Evolutionary conservation across 2,329 filamentous ascomycete genomes (phyloP).

Genomic region (Microcyclospora tardicrescens): DNA sequence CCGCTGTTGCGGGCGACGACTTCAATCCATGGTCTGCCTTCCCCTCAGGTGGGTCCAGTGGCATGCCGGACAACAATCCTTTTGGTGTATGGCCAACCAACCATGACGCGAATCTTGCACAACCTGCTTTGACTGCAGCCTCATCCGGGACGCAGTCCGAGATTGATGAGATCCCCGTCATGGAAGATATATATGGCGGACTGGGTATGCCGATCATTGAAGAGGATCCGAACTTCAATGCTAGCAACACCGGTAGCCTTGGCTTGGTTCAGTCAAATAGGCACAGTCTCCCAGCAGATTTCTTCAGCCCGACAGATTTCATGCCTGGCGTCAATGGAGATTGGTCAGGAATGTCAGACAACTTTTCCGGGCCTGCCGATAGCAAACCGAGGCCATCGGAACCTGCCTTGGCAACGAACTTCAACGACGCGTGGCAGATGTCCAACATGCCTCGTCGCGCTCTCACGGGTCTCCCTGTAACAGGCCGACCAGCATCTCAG

Average conservation of each 20-base stretch:
- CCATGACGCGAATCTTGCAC: conserved; percentile 13
- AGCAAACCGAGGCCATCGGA: conserved; percentile 7
- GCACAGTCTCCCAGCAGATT: conserved; percentile 20
- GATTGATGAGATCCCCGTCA: conserved; percentile 23
- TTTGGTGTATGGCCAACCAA: conserved; percentile 21
- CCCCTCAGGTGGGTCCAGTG: conserved; percentile 14
- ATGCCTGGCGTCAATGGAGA: background rate
- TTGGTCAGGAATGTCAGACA: conserved; percentile 10
- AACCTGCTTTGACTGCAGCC: conserved; percentile 26
- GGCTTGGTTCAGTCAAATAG: conserved; percentile 14
- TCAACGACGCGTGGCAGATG: conserved; percentile 11
- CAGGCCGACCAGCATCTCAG: conserved; percentile 15
- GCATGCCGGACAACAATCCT: conserved; percentile 20
- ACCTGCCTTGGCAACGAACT: background rate
- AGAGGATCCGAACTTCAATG: conserved; percentile 13
- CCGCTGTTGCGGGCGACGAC: conserved; percentile 13
- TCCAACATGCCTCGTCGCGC: conserved; percentile 8
- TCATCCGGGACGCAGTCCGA: conserved; percentile 27
- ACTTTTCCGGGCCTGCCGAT: conserved; percentile 4
- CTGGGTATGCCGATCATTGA: conserved; percentile 20
- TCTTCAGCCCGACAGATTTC: conserved; percentile 11
- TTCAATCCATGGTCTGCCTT: conserved; percentile 20
- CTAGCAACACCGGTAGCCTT: conserved; percentile 3
- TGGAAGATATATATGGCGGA: conserved; percentile 19
- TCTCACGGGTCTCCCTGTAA: conserved; percentile 3